Conservation (phyloP, 2,329 filamentous ascomycete species). For the Ramichloridium luteum region DNA sequence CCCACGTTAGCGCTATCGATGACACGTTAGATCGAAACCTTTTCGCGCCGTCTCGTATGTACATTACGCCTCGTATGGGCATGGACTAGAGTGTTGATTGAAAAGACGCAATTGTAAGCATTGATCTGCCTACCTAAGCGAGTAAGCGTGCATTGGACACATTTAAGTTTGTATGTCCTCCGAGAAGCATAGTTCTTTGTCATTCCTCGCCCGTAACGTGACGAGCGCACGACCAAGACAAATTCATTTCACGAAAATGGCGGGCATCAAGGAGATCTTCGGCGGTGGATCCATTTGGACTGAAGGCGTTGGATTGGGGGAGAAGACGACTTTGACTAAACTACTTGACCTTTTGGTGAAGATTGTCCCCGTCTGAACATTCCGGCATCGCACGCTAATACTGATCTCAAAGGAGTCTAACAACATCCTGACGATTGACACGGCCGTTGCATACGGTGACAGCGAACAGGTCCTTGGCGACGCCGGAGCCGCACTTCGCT, state of each 20-base stretch:
- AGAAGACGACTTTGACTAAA: constrained; percentile 13
- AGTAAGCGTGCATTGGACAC: too few relatives aligned
- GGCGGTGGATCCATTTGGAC: constrained; percentile 21
- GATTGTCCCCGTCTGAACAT: background rate
- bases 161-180: too few relatives aligned
- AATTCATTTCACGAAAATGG: constrained; percentile 10
- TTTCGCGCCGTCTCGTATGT: too few relatives aligned
- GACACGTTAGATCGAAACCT: too few relatives aligned
- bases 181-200: too few relatives aligned
- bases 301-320: constrained; percentile 10
- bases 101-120: too few relatives aligned
- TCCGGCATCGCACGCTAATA: background rate
- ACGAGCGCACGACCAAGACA: too few relatives aligned
- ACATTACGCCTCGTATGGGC: too few relatives aligned
- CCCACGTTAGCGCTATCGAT: too few relatives aligned
- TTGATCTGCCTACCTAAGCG: too few relatives aligned
- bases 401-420: constrained; percentile 15
- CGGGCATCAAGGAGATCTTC: constrained; percentile 27
- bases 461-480: constrained; percentile 33
- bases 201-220: too few relatives aligned
- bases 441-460: constrained; percentile 30
- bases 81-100: too few relatives aligned
- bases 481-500: constrained; percentile 28
- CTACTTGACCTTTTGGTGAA: constrained; percentile 19
- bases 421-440: constrained; percentile 29